Evolutionary conservation across 768 basidiomycete genomes (phyloP).

Genomic region (Termitomyces sp.): DNA sequence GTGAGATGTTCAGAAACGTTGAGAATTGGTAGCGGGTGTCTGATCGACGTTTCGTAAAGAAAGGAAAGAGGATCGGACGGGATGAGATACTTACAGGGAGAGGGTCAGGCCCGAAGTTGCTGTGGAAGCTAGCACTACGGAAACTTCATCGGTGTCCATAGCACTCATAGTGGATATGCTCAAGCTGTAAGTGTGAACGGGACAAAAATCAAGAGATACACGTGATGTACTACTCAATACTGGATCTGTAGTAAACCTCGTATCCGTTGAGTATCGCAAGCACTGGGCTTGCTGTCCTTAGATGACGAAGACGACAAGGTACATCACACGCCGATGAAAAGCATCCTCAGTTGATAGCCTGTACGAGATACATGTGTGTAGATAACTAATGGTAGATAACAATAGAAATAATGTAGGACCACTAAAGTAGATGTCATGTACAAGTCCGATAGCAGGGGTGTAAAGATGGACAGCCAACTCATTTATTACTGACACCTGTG

Average conservation of each 20-base stretch:
- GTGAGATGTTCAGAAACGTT: slow-evolving; percentile 97
- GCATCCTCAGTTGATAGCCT: background rate
- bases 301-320: background rate
- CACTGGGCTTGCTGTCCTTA: background rate
- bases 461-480: background rate
- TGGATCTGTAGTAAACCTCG: too few species aligned
- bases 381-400: background rate
- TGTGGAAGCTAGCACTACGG: slow-evolving; percentile 69
- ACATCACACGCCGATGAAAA: background rate
- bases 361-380: background rate
- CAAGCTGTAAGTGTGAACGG: background rate
- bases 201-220: background rate
- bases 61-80: background rate
- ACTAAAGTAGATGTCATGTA: background rate
- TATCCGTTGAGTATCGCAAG: too few species aligned
- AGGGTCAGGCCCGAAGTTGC: slow-evolving; percentile 72
- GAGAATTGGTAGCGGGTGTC: slow-evolving; percentile 94
- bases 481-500: background rate
- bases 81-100: slow-evolving; percentile 52
- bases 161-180: slow-evolving; percentile 36
- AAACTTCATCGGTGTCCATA: slow-evolving; percentile 77
- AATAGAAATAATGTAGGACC: background rate
- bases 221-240: background rate
- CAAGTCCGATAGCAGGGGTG: background rate
- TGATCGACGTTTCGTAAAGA: slow-evolving; percentile 31